Percentiles rank a stretch among this genome's conserved stretches.
phyloP scores from a whole-genome alignment of 257 asterid genomes.

The Cordia subcordata region DNA sequence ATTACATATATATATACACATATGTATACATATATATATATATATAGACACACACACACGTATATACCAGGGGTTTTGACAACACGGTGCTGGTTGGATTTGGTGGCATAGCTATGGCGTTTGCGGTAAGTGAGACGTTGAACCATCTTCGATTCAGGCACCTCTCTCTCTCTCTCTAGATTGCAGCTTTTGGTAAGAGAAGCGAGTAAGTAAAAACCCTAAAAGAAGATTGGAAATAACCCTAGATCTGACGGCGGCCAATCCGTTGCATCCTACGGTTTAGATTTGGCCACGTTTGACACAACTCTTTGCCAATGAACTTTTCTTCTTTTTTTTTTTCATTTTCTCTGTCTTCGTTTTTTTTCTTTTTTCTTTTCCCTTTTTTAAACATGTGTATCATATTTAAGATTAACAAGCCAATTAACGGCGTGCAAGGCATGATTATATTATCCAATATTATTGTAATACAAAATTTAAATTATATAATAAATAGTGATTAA shows the following conservation, averaged over 20 bases:
- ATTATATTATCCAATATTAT: too few species aligned
- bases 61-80: conserved; percentile 22
- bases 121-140: conserved; percentile 21
- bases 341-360: too few species aligned
- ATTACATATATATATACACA: too few species aligned
- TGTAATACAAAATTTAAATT: too few species aligned
- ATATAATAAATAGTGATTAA: too few species aligned
- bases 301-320: background rate
- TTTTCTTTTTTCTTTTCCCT: too few species aligned
- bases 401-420: too few species aligned
- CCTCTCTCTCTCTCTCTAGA: background rate
- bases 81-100: conserved; percentile 21
- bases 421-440: too few species aligned
- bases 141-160: conserved; percentile 12
- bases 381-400: too few species aligned
- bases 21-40: background rate
- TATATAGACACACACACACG: too few species aligned
- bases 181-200: background rate
- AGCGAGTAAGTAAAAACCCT: background rate
- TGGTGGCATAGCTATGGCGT: conserved; percentile 25
- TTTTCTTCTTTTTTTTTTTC: too few species aligned
- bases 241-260: conserved; percentile 21
- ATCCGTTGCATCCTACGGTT: background rate
- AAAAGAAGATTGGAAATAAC: background rate
- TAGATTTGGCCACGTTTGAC: background rate